Conservation (phyloP, 345 rosid species). For the Dipteronia sinensis region DNA sequence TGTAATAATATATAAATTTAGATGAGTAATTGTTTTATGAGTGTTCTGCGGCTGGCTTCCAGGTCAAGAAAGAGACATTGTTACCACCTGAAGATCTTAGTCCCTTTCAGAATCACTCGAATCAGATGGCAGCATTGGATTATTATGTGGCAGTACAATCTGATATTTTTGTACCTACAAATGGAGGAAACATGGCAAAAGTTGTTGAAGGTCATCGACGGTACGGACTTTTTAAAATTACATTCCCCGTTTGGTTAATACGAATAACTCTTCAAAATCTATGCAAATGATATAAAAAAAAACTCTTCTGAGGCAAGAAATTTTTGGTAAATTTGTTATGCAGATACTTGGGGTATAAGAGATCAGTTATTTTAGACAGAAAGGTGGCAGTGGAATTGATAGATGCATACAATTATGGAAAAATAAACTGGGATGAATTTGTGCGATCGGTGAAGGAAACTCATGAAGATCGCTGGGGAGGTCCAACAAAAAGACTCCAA, state of each 20-base stretch:
- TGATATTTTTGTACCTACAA: constrained; percentile 48
- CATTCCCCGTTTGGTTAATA: too few species aligned
- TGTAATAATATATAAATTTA: too few species aligned
- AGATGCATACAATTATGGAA: constrained; percentile 37
- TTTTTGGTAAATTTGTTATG: background rate
- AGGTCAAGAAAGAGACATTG: constrained; percentile 45
- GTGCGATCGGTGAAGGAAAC: constrained; percentile 39
- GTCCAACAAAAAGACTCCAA: constrained; percentile 30
- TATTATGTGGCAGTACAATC: constrained; percentile 49
- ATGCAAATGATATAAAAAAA: too few species aligned
- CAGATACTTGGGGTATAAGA: constrained; percentile 51
- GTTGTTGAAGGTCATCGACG: constrained; percentile 53
- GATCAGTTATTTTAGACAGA: constrained; percentile 45
- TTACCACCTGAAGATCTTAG: constrained; percentile 38
- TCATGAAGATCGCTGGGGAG: constrained; percentile 47
- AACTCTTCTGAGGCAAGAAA: too few species aligned
- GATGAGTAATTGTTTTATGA: too few species aligned
- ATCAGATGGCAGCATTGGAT: constrained; percentile 58
- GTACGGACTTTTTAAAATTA: background rate
- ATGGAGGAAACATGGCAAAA: constrained; percentile 59
- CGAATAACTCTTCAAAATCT: too few species aligned
- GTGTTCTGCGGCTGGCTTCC: background rate
- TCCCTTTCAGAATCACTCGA: constrained; percentile 42
- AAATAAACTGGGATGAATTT: constrained; percentile 50
- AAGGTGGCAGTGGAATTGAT: constrained; percentile 44